Evolutionary conservation across 495 filamentous ascomycete genomes (phyloP), one percentile per base, ranked within the genome.

Genomic region (Penicillium pulvis): DNA sequence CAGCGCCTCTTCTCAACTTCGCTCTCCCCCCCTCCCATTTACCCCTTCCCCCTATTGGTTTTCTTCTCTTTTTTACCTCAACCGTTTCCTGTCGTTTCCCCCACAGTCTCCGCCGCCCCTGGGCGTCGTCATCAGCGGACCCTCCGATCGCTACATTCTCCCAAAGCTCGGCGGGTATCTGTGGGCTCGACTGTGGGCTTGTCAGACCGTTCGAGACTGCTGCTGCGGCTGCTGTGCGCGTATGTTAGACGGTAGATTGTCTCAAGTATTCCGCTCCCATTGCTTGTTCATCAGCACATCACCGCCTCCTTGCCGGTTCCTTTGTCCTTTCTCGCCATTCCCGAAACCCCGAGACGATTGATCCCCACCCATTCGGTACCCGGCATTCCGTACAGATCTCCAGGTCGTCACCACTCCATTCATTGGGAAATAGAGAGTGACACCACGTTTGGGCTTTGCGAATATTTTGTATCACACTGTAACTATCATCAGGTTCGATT

Each of bases 161-260:
- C 47, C 56, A 33, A 54, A n/a, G 44, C 55, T 64, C 61, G 60
- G 60, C 54, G 59, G 61, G 58, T 69, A 65, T 67, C 54, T 58
- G 46, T 31, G 43, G 48, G 31, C 53, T 48, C 46, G 55, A 60
- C 53, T 64, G 60, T 55, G 61, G 61, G 39, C 51, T 54, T 51
- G 47, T 62, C 62, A 66, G 55, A 64, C 60, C 36, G 51, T 55
- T 64, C 53, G 57, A 63, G 47, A 54, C 51, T 43, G 23, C 51
- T 43, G 23, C 24, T 6, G 9, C 39, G 6, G 24, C 36, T 19
- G 20, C 14, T 8, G 57, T 41, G 50, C 57, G 28, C 51, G 36
- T 30, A 8, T 30, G 1, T 33, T 35, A 33, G 36, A 35, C 14
- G 11, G 33, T 42, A 24, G 2, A 16, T 28, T 19, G 19, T 53